Base-by-base conservation (phyloP, 257 asterid genomes). In the Asclepias syriaca region DNA sequence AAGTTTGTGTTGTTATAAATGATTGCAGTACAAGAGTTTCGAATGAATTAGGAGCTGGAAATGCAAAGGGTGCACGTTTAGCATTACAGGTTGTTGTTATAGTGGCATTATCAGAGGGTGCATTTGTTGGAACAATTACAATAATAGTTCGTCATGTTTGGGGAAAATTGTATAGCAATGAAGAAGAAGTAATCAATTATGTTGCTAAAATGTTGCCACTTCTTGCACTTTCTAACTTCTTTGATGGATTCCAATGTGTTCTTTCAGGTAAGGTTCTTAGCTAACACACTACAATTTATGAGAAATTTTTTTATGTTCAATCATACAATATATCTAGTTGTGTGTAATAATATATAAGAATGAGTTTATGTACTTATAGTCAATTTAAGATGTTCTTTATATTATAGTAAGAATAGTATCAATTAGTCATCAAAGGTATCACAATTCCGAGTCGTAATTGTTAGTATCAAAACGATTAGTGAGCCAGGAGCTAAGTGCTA, bases 221-320 rank as follows among this genome's bases (percentile, higher is more conserved):
- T 39, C 81, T 90, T 72, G 97, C 93, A 18, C 16, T 90, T 64
- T 88, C 96, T 14, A 84, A 90, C 69, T 89, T 90, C 77, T 71
- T 89, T 54, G 96, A 90, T 66, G 94, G 96, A 59, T 90, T 90
- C 72, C 97, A 88, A 48, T 90, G 96, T 67, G 97, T 88, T 51
- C 85, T 90, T 22, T 90, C 92, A 84, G 97, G 97, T 85, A 6
- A 84, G 97, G 97, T 85, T 10, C 6, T 48, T 48, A 48, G 3
- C 56, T 15, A 6, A 46, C 39, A 50, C 2, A 22, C 0, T 24
- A 24, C n/a, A n/a, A n/a, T n/a, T n/a, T n/a, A n/a, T n/a, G n/a
- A n/a, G n/a, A n/a, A n/a, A n/a, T n/a, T n/a, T n/a, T n/a, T n/a
- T n/a, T n/a, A n/a, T n/a, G n/a, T n/a, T n/a, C n/a, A n/a, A n/a